phyloP scores from a whole-genome alignment of 176 grass and related monocot genomes.

The Stipa capillata region DNA sequence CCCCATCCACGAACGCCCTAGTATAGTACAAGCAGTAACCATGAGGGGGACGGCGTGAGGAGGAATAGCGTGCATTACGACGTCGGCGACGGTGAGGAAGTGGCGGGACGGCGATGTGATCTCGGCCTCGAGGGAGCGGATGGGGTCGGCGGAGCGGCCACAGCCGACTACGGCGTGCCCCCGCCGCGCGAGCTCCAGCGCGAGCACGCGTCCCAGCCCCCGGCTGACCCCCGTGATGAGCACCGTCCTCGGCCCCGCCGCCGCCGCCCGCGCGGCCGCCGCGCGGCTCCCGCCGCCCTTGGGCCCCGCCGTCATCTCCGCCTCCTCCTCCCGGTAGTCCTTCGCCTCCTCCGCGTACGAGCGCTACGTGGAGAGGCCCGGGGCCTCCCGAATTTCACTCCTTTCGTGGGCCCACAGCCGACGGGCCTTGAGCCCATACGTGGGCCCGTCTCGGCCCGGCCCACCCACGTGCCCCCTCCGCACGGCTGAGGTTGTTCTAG shows the following conservation, averaged over 20 bases:
- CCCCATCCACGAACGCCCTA: neutral
- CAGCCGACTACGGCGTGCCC: conserved; percentile 77
- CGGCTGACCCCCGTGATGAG: conserved; percentile 84
- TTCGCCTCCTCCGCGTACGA: neutral
- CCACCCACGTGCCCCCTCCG: neutral
- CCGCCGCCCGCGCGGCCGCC: conserved; percentile 34
- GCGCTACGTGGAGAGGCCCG: neutral
- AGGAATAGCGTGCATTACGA: conserved; percentile 24
- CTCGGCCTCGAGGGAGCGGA: conserved; percentile 63
- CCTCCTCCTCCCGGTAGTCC: neutral
- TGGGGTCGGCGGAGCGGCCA: conserved; percentile 64
- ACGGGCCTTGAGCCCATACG: neutral
- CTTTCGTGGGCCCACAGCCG: neutral
- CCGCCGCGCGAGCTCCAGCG: conserved; percentile 64
- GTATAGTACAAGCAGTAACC: neutral
- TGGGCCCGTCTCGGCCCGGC: neutral
- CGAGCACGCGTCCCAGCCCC: conserved; percentile 74
- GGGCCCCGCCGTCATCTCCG: conserved; percentile 32
- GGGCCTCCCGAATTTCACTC: neutral
- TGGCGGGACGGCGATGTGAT: conserved; percentile 58
- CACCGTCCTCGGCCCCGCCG: conserved; percentile 55
- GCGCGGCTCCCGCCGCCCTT: conserved; percentile 32
- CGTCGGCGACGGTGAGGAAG: conserved; percentile 64
- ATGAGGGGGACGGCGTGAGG: too few relatives aligned
- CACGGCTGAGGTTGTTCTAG: neutral